phyloP scores from a whole-genome alignment of 176 grass and related monocot genomes.

The maize (Zea mays) region Zm-B73-REFERENCE-NAM-5.0 NC_050096.1:295850501-295851000 shows the following conservation, averaged over 20 bases:
- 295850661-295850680: conserved; percentile 7
- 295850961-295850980: conserved; percentile 53
- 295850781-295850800: conserved; percentile 43
- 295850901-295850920: not conserved
- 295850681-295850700: conserved; percentile 51
- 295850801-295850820: conserved; percentile 75
- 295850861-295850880: conserved; percentile 37
- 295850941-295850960: conserved; percentile 28
- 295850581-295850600: not conserved
- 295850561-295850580: not conserved
- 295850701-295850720: conserved; percentile 64
- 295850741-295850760: conserved; percentile 32
- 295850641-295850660: conserved; percentile 8
- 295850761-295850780: conserved; percentile 46
- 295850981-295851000: conserved; percentile 43
- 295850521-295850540: conserved; percentile 10
- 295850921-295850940: not conserved
- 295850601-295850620: not conserved
- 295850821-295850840: conserved; percentile 50
- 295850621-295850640: not conserved
- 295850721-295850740: conserved; percentile 29
- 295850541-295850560: not conserved
- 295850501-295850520: conserved; percentile 7
- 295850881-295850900: not conserved
- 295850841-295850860: conserved; percentile 62